Conservation (phyloP, 805 yeast genomes). For the Blastobotrys mokoenaii region DNA sequence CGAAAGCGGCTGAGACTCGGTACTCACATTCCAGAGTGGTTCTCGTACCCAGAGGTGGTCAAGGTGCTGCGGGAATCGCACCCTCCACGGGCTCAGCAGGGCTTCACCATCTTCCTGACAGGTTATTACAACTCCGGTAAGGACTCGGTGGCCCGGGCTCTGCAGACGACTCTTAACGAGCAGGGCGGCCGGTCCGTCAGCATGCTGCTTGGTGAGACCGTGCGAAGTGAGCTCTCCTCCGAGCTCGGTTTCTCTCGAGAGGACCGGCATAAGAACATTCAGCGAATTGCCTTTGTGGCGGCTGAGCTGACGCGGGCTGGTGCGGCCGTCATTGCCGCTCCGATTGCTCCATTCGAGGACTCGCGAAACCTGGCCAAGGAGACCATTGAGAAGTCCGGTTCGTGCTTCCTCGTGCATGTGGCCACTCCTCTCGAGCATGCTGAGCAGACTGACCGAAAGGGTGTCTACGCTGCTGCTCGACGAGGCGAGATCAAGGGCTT, state of each 20-base stretch:
- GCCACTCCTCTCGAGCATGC: conserved; percentile 40
- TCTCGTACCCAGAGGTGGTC: conserved; percentile 94
- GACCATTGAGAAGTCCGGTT: conserved; percentile 40
- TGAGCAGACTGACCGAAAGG: conserved; percentile 42
- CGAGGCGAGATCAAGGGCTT: conserved; percentile 40
- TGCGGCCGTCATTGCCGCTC: conserved; percentile 74
- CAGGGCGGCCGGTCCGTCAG: conserved; percentile 77
- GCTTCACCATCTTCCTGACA: conserved; percentile 68
- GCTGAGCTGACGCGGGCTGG: conserved; percentile 83
- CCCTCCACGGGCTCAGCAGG: conserved; percentile 87
- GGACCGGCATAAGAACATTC: conserved; percentile 34
- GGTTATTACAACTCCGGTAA: conserved; percentile 53
- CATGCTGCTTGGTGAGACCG: conserved; percentile 41
- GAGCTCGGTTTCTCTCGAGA: conserved; percentile 34
- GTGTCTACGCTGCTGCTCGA: conserved; percentile 39
- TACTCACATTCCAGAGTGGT: conserved; percentile 89
- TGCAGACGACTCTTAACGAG: conserved; percentile 86
- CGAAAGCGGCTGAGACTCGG: conserved; percentile 83
- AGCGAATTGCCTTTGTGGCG: conserved; percentile 52
- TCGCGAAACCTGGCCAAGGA: conserved; percentile 38
- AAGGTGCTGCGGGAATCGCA: conserved; percentile 81
- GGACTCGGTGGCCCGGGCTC: conserved; percentile 66
- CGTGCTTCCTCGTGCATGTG: conserved; percentile 45
- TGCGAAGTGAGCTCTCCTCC: conserved; percentile 32
- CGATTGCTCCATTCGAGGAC: conserved; percentile 38